phyloP scores from a whole-genome alignment of 2,329 filamentous ascomycete species.

The Paramyrothecium sp. region DNA sequence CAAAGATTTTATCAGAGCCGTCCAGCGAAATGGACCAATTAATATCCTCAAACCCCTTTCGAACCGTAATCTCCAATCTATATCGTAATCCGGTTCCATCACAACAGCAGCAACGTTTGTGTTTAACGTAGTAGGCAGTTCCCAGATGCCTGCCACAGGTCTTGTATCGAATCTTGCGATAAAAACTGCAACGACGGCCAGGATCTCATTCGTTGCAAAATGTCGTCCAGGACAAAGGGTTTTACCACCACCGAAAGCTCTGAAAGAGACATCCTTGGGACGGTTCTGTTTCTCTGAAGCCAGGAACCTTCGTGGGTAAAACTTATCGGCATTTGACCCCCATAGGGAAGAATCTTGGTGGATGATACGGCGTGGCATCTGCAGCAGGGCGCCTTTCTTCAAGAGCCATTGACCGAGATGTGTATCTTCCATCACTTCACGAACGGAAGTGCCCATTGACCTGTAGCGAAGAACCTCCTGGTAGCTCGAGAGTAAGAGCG shows the following conservation, averaged over 20 bases:
- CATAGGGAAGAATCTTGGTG: constrained; percentile 2
- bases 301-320: constrained; percentile 1
- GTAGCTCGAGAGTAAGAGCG: neutral
- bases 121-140: constrained; percentile 1
- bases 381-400: constrained; percentile 8
- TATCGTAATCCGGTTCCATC: constrained; percentile 5
- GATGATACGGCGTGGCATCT: constrained; percentile 8
- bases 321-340: neutral
- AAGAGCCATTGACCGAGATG: constrained; percentile 5
- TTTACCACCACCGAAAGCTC: constrained; percentile 46
- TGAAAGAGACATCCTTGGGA: constrained; percentile 21
- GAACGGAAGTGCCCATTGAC: constrained; percentile 3
- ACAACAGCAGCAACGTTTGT: constrained; percentile 3
- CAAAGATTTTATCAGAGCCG: constrained; percentile 3
- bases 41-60: constrained; percentile 2
- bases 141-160: constrained; percentile 1
- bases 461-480: neutral
- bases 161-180: constrained; percentile 11
- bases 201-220: constrained; percentile 40
- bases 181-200: constrained; percentile 18
- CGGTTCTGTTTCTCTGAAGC: constrained; percentile 1
- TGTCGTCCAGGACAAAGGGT: constrained; percentile 43
- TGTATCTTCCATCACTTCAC: constrained; percentile 6
- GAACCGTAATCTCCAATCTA: neutral
- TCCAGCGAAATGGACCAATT: constrained; percentile 4